phyloP scores from a whole-genome alignment of 2,329 filamentous ascomycete species.

The Diaporthe sp. region DNA sequence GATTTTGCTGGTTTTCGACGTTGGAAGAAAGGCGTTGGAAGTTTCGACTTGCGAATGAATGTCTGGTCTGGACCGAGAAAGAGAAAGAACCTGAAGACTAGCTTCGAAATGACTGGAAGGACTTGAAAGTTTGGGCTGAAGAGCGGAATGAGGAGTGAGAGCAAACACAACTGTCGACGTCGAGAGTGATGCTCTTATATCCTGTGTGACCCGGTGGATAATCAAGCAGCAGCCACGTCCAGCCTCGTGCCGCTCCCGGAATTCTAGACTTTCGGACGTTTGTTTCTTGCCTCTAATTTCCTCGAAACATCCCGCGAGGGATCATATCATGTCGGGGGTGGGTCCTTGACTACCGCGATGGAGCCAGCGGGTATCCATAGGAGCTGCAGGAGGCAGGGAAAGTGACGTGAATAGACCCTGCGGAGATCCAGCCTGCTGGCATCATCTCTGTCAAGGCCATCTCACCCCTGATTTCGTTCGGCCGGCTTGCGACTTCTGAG shows the following conservation, averaged over 20 bases:
- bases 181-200: constrained; percentile 37
- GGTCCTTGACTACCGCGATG: constrained; percentile 29
- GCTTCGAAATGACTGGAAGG: constrained; percentile 41
- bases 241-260: constrained; percentile 14
- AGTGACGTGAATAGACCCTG: constrained; percentile 16
- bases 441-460: background rate
- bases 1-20: background rate
- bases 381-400: constrained; percentile 16
- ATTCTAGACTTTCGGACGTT: background rate
- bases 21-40: constrained; percentile 30
- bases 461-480: background rate
- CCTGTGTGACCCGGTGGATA: background rate
- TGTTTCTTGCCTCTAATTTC: constrained; percentile 35
- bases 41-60: constrained; percentile 42
- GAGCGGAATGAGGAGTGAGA: constrained; percentile 37
- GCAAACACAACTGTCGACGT: background rate
- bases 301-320: constrained; percentile 39
- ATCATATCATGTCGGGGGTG: constrained; percentile 29
- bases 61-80: constrained; percentile 37
- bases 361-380: constrained; percentile 14
- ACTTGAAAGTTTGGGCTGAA: constrained; percentile 35
- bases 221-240: background rate
- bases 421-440: constrained; percentile 15
- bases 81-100: constrained; percentile 42
- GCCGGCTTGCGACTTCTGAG: background rate